These are phyloP conservation scores for Colletotrichum sp. DNA, from an alignment of 2,329 filamentous ascomycete genomes.

Conservation along the genomic window DNA sequence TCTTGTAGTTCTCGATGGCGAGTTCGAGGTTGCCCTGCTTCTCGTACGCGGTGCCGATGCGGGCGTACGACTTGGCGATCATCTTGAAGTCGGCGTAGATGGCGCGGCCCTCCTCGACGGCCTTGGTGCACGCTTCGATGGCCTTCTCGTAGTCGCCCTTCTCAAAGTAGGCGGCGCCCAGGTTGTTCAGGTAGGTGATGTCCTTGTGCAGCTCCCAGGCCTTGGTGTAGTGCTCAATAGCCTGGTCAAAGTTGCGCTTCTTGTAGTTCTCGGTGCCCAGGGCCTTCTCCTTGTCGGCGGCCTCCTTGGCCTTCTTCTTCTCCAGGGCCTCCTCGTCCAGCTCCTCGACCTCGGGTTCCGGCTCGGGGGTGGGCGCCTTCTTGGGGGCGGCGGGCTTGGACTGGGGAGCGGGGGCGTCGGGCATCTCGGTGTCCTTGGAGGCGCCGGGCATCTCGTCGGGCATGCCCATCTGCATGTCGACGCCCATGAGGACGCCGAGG, in stretches of 20 bases:
- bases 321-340: constrained; percentile 83
- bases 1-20: constrained; percentile 90
- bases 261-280: constrained; percentile 96
- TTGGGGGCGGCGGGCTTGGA: constrained; percentile 51
- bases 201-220: constrained; percentile 96
- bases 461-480: constrained; percentile 74
- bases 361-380: constrained; percentile 60
- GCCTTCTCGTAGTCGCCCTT: constrained; percentile 92
- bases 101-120: constrained; percentile 86
- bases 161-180: constrained; percentile 92
- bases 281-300: constrained; percentile 93
- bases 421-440: constrained; percentile 76
- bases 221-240: constrained; percentile 92
- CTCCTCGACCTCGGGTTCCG: constrained; percentile 68
- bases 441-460: constrained; percentile 37
- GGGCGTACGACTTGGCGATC: constrained; percentile 96
- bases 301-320: constrained; percentile 89
- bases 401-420: constrained; percentile 59
- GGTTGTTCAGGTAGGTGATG: constrained; percentile 96
- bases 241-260: constrained; percentile 95
- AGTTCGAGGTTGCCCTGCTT: constrained; percentile 79
- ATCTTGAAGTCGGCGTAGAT: constrained; percentile 97
- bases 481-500: constrained; percentile 89
- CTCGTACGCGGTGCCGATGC: constrained; percentile 93
- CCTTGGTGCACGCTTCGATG: constrained; percentile 86